phyloP scores from a whole-genome alignment of 306 rosid species.

The Lathyrus tuberosus region DNA sequence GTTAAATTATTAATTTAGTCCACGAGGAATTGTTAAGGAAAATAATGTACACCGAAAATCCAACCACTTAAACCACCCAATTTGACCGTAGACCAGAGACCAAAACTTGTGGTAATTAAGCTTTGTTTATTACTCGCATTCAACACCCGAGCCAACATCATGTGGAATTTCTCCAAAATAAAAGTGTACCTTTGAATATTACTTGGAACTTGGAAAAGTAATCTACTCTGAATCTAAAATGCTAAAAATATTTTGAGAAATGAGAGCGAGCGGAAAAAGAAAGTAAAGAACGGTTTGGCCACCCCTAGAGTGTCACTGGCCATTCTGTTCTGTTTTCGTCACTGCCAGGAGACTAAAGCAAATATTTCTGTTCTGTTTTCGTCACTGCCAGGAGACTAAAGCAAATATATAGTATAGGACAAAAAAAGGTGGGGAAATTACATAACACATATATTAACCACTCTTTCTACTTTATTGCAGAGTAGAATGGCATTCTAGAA shows the following conservation, averaged over 20 bases:
- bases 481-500: not conserved
- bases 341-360: not conserved
- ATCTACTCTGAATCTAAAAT: not conserved
- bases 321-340: no score
- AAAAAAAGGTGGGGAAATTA: not conserved
- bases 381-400: no score
- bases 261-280: not conserved
- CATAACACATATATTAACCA: not conserved
- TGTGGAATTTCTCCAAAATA: slow-evolving; percentile 14
- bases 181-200: not conserved
- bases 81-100: not conserved
- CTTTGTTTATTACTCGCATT: not conserved
- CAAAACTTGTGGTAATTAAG: not conserved
- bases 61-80: not conserved
- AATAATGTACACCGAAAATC: not conserved
- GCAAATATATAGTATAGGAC: no score
- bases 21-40: no score
- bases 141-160: not conserved
- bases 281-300: not conserved
- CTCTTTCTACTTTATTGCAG: not conserved
- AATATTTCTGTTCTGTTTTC: no score
- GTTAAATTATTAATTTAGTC: no score
- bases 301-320: not conserved
- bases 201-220: not conserved
- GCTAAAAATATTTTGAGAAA: not conserved